A percentile compares a stretch with the other conserved stretches of the same genome.
Conservation (phyloP, 176 grass and related monocot species). For the Eleusine indica region DNA sequence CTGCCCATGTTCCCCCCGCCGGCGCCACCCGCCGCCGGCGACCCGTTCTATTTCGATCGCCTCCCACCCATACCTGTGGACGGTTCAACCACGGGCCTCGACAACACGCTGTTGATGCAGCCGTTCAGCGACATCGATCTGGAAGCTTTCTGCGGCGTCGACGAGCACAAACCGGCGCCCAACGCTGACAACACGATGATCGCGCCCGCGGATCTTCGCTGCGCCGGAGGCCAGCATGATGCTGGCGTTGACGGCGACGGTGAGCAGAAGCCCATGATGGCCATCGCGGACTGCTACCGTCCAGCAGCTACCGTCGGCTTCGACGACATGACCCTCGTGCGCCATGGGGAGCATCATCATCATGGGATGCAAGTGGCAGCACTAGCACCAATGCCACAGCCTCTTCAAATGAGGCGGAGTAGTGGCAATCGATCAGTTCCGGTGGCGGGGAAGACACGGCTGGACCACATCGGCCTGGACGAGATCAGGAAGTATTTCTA, state of each 20-base stretch:
- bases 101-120: slow-evolving; percentile 7
- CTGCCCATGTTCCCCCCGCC: background rate
- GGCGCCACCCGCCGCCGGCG: background rate
- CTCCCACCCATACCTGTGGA: background rate
- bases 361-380: background rate
- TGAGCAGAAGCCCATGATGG: background rate
- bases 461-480: slow-evolving; percentile 58
- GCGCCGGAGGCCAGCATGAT: background rate
- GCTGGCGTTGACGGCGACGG: background rate
- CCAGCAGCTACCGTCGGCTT: background rate
- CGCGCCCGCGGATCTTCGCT: background rate
- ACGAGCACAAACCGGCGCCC: background rate
- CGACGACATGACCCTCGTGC: background rate
- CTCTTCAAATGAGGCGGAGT: background rate
- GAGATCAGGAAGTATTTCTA: slow-evolving; percentile 75
- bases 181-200: background rate
- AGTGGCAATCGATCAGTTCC: background rate
- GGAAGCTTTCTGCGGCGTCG: slow-evolving; percentile 21
- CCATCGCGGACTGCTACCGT: background rate
- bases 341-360: background rate
- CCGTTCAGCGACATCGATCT: slow-evolving; percentile 49
- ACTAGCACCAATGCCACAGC: background rate
- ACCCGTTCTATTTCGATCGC: background rate
- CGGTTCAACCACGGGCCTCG: background rate
- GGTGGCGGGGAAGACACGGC: slow-evolving; percentile 39